phyloP scores from a whole-genome alignment of 164 flowering plant genomes.

The Santalum album region DNA sequence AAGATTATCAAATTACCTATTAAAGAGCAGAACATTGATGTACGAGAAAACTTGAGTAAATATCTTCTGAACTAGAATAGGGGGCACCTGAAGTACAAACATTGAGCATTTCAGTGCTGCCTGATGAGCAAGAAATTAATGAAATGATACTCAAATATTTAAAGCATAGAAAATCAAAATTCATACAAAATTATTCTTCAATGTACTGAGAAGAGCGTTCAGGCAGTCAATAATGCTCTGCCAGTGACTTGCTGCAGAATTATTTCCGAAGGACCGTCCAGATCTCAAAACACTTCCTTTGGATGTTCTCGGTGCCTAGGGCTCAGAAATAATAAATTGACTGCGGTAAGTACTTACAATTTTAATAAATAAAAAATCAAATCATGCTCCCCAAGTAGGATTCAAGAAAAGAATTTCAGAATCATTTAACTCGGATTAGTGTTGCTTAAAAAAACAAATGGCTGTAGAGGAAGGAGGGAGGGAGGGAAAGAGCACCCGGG shows the following conservation, averaged over 20 bases:
- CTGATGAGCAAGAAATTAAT: neutral
- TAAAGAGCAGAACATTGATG: constrained; percentile 62
- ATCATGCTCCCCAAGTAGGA: no score
- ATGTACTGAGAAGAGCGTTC: neutral
- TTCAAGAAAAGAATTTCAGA: no score
- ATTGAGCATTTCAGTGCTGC: constrained; percentile 3
- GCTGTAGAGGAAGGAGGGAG: no score
- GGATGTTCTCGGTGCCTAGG: constrained; percentile 1
- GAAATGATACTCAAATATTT: neutral
- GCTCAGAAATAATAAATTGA: neutral
- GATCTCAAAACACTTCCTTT: neutral
- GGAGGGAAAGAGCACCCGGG: no score
- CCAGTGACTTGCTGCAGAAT: constrained; percentile 3
- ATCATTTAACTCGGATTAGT: no score
- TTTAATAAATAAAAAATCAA: neutral
- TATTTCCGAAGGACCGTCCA: constrained; percentile 4
- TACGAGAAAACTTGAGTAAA: constrained; percentile 51
- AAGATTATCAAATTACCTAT: constrained; percentile 36
- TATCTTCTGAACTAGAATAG: constrained; percentile 49
- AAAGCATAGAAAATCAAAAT: no score
- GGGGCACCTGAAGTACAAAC: constrained; percentile 38
- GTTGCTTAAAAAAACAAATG: no score
- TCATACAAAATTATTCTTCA: neutral
- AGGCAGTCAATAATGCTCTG: constrained; percentile 3
- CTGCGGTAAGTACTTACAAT: neutral